These are phyloP conservation scores for Curvularia spicifera DNA, from an alignment of 2,329 filamentous ascomycete species.

Conservation along the genomic window DNA sequence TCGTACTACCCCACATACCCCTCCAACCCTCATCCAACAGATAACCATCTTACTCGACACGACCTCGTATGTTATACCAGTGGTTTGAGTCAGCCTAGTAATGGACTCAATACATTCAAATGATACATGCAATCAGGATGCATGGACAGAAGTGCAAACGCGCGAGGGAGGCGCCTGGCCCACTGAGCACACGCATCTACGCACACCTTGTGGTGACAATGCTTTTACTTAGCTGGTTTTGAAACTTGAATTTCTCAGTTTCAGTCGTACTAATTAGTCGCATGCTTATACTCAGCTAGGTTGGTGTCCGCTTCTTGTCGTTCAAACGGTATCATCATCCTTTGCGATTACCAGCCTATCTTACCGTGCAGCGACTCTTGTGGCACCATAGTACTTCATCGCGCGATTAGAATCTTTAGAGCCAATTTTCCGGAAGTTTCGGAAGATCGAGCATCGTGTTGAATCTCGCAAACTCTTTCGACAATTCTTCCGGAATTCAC, in stretches of 20 bases:
- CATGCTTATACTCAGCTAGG: background rate
- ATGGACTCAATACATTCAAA: background rate
- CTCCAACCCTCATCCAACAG: background rate
- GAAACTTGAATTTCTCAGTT: background rate
- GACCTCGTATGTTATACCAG: background rate
- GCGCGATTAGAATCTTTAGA: background rate
- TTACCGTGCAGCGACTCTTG: background rate
- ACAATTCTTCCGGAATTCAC: background rate
- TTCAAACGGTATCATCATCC: background rate
- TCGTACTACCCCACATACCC: background rate
- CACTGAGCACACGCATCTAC: background rate
- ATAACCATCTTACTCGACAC: background rate
- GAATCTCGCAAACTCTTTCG: background rate
- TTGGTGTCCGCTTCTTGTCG: background rate
- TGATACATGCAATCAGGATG: background rate
- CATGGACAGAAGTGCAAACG: background rate
- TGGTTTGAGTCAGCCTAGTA: no score
- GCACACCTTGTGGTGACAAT: background rate
- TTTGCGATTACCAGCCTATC: background rate
- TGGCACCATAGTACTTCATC: background rate
- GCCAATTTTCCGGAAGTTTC: no score
- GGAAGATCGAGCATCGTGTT: background rate
- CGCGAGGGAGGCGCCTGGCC: background rate
- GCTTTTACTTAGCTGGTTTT: background rate
- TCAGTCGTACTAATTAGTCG: background rate